phyloP scores from a whole-genome alignment of 1,284 basidiomycete genomes.

The Ustilago lituana region DNA sequence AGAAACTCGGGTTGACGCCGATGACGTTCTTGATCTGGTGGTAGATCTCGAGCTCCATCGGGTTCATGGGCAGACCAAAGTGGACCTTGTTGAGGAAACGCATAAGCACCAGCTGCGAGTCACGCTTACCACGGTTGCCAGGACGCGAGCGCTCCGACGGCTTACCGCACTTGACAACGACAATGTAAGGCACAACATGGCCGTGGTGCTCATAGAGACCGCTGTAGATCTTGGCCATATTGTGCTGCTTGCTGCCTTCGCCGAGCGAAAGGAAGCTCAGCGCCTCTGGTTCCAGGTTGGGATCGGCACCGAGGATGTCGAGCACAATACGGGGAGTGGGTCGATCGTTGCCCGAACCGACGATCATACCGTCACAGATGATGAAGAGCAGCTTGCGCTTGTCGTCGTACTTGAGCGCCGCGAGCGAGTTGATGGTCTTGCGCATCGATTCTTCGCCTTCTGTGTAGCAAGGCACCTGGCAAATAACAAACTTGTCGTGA shows the following conservation, averaged over 20 bases:
- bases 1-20: conserved; percentile 97
- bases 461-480: conserved; percentile 97
- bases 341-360: conserved; percentile 84
- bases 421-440: conserved; percentile 91
- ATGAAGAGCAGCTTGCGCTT: conserved; percentile 94
- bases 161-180: conserved; percentile 96
- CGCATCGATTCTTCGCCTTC: conserved; percentile 89
- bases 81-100: conserved; percentile 99
- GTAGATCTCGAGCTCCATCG: conserved; percentile 94
- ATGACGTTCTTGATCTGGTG: conserved; percentile 99
- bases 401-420: conserved; percentile 95
- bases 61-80: conserved; percentile 95
- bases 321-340: conserved; percentile 80
- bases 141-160: conserved; percentile 91
- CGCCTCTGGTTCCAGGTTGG: conserved; percentile 91
- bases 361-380: conserved; percentile 98
- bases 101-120: conserved; percentile 95
- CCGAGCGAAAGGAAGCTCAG: conserved; percentile 92
- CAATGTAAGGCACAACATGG: conserved; percentile 94
- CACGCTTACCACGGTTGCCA: conserved; percentile 77
- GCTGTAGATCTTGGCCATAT: conserved; percentile 98
- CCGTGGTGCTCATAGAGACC: conserved; percentile 93
- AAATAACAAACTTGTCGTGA: conserved; percentile 98
- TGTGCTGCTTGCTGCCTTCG: conserved; percentile 94
- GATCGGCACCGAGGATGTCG: conserved; percentile 93